phyloP scores from a whole-genome alignment of 1,284 basidiomycete genomes.

The Pseudozyma thailandica region DNA sequence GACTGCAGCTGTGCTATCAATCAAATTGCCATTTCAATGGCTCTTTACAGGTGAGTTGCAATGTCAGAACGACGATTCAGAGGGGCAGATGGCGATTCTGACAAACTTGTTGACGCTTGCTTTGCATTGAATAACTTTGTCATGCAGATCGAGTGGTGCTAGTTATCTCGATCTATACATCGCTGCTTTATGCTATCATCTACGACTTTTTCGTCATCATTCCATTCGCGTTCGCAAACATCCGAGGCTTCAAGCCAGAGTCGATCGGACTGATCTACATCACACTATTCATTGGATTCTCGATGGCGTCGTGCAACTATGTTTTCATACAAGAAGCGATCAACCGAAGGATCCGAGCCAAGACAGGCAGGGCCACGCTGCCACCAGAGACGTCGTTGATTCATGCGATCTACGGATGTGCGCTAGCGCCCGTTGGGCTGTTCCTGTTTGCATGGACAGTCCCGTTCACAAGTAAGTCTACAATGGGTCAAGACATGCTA shows the following conservation, averaged over 20 bases:
- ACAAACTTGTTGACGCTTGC: not conserved
- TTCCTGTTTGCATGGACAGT: conserved; percentile 41
- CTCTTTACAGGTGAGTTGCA: conserved; percentile 13
- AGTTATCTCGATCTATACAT: conserved; percentile 42
- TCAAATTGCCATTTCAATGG: conserved; percentile 42
- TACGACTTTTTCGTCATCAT: conserved; percentile 51
- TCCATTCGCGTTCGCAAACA: conserved; percentile 38
- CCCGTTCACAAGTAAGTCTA: conserved; percentile 28
- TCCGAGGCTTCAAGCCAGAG: conserved; percentile 38
- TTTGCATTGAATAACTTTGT: not conserved
- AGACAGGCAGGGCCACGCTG: conserved; percentile 22
- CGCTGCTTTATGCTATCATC: conserved; percentile 46
- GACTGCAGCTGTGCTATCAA: conserved; percentile 4
- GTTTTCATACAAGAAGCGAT: conserved; percentile 28
- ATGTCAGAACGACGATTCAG: too few species aligned
- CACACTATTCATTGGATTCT: conserved; percentile 40
- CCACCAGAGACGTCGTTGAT: conserved; percentile 35
- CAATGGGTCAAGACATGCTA: not conserved
- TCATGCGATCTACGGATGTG: conserved; percentile 38
- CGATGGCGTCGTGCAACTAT: conserved; percentile 24
- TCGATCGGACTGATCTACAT: conserved; percentile 41
- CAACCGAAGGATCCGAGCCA: conserved; percentile 25
- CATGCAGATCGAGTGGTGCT: conserved; percentile 35
- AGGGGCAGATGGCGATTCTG: too few species aligned
- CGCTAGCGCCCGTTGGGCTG: conserved; percentile 29